Evolutionary conservation across 1,284 basidiomycete species (phyloP), one percentile per base, ranked within the genome.

Genomic region (Tilletia caries): DNA sequence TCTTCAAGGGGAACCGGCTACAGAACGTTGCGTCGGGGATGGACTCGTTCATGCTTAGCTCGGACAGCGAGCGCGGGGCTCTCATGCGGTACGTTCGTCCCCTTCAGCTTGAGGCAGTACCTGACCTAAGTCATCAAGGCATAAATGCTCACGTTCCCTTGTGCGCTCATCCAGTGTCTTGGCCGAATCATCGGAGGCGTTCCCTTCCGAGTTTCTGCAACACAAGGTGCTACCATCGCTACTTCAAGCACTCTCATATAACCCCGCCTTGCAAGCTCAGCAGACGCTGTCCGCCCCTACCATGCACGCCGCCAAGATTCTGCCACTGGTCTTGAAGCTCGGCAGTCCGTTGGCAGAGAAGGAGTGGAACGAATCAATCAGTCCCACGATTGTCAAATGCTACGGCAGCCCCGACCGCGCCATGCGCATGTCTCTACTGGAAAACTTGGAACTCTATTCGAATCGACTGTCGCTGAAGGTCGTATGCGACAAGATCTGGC

Each of bases 401-500:
- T 81, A 73, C 58, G 67, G 64, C 0, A 77, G 74, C 1, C 70
- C 77, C 0, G 95, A 98, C 84, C 88, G 96, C 62, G 93, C 93
- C 0, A 94, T 91, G 25, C 88, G 95, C 33, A 95, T 98, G 91
- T 93, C 93, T 1, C 84, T 98, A 46, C 87, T 98, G 15, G 94
- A 98, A 60, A 89, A 91, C 46, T 84, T 98, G 44, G 86, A 89
- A 1, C 89, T 93, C 72, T 98, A 93, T 81, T 89, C 88, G 1
- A 92, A 95, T 66, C 92, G 91, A 79, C 84, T 98, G 68, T 93
- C 96, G 80, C 90, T 90, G 80, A 91, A 90, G 83, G 89, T 87
- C 0, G 92, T 98, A 1, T 87, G 87, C 60, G 91, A 95, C 66
- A 92, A 92, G 81, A 88, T 99, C 15, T 99, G 95, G 89, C 95